Percentiles rank a stretch among this genome's conserved stretches.
These are phyloP conservation scores for Postia placenta DNA, from an alignment of 768 basidiomycete species.

Conservation along the genomic window DNA sequence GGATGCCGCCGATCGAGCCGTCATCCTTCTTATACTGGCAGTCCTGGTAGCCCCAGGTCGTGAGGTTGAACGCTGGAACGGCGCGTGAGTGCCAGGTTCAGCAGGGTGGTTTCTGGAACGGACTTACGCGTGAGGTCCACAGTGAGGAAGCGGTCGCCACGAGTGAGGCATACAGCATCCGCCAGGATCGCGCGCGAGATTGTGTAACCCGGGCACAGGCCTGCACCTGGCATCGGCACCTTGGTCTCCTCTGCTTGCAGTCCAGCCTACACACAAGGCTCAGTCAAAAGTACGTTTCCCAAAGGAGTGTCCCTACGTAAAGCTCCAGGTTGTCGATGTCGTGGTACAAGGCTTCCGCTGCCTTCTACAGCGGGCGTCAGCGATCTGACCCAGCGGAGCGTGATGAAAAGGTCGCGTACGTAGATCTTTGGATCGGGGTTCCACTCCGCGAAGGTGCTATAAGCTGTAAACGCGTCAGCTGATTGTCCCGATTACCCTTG, in stretches of 20 bases:
- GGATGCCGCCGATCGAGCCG: constrained; percentile 71
- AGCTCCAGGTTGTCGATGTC: constrained; percentile 79
- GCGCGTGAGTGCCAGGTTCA: neutral
- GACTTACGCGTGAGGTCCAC: constrained; percentile 68
- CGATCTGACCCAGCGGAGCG: neutral
- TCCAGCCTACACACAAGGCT: constrained; percentile 14
- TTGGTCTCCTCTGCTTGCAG: constrained; percentile 63
- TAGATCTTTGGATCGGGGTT: constrained; percentile 53
- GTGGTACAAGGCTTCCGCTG: constrained; percentile 60
- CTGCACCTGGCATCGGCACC: constrained; percentile 56
- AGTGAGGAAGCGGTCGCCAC: constrained; percentile 75
- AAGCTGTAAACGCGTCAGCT: constrained; percentile 35
- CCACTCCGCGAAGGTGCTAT: constrained; percentile 64
- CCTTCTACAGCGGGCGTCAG: constrained; percentile 32
- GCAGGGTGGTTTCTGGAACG: neutral
- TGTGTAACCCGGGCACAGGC: constrained; percentile 78
- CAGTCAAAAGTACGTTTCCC: too few species aligned
- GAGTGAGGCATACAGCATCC: constrained; percentile 68
- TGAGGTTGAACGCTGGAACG: constrained; percentile 60
- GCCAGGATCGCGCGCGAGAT: constrained; percentile 80
- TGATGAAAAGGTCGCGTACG: constrained; percentile 30
- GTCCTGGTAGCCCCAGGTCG: constrained; percentile 75
- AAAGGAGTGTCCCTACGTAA: constrained; percentile 25
- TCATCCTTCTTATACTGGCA: constrained; percentile 57
- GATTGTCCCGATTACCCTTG: neutral